Evolutionary conservation across 441 rosid species (phyloP).

Genomic region (Aleurites moluccanus): DNA sequence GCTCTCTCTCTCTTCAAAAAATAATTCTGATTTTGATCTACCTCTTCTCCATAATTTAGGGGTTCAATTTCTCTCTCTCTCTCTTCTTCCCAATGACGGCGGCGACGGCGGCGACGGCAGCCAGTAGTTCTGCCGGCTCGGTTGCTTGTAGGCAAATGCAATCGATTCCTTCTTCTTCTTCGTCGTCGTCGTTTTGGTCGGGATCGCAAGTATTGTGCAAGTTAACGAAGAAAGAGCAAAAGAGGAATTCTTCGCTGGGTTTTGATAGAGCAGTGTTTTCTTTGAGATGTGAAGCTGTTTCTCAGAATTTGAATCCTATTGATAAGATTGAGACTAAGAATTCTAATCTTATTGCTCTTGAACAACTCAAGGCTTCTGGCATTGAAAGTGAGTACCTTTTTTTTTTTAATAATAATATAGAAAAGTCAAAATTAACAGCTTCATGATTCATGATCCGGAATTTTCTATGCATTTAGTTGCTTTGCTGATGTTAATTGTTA

Average conservation of each 20-base stretch:
- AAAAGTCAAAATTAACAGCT: background rate
- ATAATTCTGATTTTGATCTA: background rate
- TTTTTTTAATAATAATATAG: background rate
- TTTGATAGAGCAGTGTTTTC: background rate
- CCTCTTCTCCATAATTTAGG: background rate
- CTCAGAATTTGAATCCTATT: conserved; percentile 4
- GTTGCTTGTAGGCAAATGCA: background rate
- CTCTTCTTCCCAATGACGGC: conserved; percentile 12
- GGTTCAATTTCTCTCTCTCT: background rate
- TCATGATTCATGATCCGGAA: background rate
- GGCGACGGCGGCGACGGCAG: background rate
- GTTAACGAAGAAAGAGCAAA: background rate
- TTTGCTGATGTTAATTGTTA: background rate
- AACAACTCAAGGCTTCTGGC: conserved; percentile 19
- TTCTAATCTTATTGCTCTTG: conserved; percentile 14
- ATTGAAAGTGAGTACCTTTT: conserved; percentile 19
- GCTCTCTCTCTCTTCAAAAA: background rate
- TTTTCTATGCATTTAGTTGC: background rate
- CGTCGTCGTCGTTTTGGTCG: background rate
- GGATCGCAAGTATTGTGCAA: background rate
- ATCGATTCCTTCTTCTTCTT: background rate
- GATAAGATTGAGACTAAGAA: conserved; percentile 6
- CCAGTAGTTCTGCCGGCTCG: background rate
- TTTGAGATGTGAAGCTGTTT: conserved; percentile 18
- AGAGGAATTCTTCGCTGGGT: background rate